A percentile compares a stretch with the other conserved stretches of the same genome.
These are phyloP conservation scores for Cercospora sesami DNA, from an alignment of 2,329 filamentous ascomycete species.

Conservation along the genomic window DNA sequence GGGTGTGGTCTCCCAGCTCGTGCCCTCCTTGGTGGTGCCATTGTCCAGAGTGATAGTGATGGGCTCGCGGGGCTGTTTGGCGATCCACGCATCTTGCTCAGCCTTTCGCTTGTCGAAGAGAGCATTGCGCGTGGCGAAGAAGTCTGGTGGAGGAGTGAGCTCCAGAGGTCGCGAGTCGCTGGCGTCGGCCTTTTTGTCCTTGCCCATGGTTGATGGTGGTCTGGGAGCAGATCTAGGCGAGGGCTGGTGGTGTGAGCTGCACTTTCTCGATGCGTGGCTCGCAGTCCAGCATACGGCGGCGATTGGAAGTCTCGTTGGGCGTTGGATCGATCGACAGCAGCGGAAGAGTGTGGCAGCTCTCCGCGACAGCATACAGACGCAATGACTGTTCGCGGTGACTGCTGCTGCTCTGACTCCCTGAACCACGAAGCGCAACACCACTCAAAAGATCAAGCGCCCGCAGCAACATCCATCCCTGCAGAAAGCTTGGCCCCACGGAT, in stretches of 20 bases:
- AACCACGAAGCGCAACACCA: neutral
- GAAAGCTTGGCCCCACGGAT: neutral
- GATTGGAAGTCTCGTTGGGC: neutral
- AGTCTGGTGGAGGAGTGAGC: slow-evolving; percentile 63
- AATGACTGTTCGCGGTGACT: slow-evolving; percentile 2
- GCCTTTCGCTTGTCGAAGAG: slow-evolving; percentile 89
- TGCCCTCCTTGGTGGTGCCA: slow-evolving; percentile 70
- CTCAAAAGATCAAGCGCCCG: slow-evolving; percentile 1
- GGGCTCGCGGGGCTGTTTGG: slow-evolving; percentile 67
- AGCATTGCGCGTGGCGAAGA: slow-evolving; percentile 78
- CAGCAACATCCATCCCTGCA: neutral
- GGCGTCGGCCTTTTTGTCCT: slow-evolving; percentile 45
- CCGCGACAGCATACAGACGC: slow-evolving; percentile 15
- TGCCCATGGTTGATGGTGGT: slow-evolving; percentile 35
- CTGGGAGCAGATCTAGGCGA: neutral
- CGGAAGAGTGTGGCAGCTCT: slow-evolving; percentile 10
- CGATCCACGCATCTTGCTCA: slow-evolving; percentile 74
- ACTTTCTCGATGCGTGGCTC: slow-evolving; percentile 9
- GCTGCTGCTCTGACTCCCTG: neutral
- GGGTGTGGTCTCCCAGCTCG: slow-evolving; percentile 89
- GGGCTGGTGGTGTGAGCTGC: slow-evolving; percentile 10
- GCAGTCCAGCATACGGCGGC: slow-evolving; percentile 17
- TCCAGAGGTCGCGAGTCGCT: slow-evolving; percentile 49
- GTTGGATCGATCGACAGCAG: slow-evolving; percentile 2
- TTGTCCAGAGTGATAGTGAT: slow-evolving; percentile 74